Conservation (phyloP, 2,329 filamentous ascomycete species). For the Cladosporium sp. region DNA sequence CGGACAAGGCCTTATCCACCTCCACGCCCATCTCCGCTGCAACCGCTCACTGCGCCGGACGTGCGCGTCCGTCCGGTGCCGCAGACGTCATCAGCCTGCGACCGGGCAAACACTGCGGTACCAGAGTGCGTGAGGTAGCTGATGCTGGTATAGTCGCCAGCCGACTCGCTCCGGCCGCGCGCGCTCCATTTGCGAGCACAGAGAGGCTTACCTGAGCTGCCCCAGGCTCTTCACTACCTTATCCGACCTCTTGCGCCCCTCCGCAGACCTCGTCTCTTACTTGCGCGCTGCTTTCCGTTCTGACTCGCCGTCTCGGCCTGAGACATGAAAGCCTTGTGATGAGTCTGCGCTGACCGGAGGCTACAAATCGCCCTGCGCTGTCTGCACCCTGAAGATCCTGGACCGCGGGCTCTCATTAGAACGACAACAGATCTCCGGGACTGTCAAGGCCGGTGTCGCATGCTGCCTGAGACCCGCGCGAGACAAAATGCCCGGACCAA, state of each 20-base stretch:
- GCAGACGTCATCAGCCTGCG: slow-evolving; percentile 5
- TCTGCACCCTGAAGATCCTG: too few species aligned
- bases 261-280: too few species aligned
- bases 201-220: too few species aligned
- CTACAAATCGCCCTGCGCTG: too few species aligned
- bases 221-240: too few species aligned
- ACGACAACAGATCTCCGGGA: neutral
- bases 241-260: too few species aligned
- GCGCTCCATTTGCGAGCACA: slow-evolving; percentile 1
- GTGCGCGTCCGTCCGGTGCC: neutral
- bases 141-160: neutral
- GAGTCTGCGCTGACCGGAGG: too few species aligned
- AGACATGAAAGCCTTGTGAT: too few species aligned
- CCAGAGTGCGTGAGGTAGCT: too few species aligned
- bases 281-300: too few species aligned
- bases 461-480: neutral
- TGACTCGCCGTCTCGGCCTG: too few species aligned
- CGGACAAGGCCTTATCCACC: neutral
- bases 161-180: slow-evolving; percentile 7
- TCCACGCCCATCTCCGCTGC: neutral
- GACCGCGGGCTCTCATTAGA: neutral
- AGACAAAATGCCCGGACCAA: slow-evolving; percentile 11
- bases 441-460: neutral
- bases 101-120: neutral
- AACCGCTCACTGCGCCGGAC: slow-evolving; percentile 1